A percentile compares a stretch with the other conserved stretches of the same genome.
These are phyloP conservation scores for Hemisphaericaspora subhashii DNA, from an alignment of 1,139 yeast species.

Conservation along the genomic window DNA sequence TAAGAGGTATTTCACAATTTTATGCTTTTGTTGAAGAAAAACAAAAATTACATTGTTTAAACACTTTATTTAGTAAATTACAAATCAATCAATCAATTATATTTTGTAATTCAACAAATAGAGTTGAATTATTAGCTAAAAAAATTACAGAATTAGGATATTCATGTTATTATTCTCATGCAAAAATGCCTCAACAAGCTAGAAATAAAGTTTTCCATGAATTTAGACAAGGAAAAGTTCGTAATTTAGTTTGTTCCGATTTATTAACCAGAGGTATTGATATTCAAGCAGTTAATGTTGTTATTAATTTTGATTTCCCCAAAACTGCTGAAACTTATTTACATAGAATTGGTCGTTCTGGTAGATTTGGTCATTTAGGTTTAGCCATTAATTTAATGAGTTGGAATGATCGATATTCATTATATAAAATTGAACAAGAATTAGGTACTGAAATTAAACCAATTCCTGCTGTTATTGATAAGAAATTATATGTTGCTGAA, in stretches of 20 bases:
- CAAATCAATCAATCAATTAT: slow-evolving; percentile 96
- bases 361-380: slow-evolving; percentile 98
- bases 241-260: slow-evolving; percentile 96
- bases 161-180: slow-evolving; percentile 96
- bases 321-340: slow-evolving; percentile 96
- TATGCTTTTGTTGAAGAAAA: slow-evolving; percentile 97
- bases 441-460: slow-evolving; percentile 97
- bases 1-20: slow-evolving; percentile 94
- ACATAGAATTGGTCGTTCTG: slow-evolving; percentile 99
- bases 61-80: slow-evolving; percentile 89
- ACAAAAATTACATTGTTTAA: slow-evolving; percentile 92
- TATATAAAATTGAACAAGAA: slow-evolving; percentile 95
- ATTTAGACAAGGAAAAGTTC: slow-evolving; percentile 96
- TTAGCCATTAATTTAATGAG: slow-evolving; percentile 94
- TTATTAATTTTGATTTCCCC: slow-evolving; percentile 96
- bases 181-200: slow-evolving; percentile 96
- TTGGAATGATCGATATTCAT: slow-evolving; percentile 93
- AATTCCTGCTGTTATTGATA: slow-evolving; percentile 88
- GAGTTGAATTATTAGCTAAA: slow-evolving; percentile 93
- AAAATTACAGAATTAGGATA: slow-evolving; percentile 95
- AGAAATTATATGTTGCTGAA: slow-evolving; percentile 84
- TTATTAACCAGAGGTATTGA: slow-evolving; percentile 97
- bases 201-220: slow-evolving; percentile 98
- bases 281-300: slow-evolving; percentile 98
- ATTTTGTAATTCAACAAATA: slow-evolving; percentile 92